Evolutionary conservation across 768 basidiomycete species (phyloP), one percentile per base, ranked within the genome.

Genomic region (Nidularia sp.): DNA sequence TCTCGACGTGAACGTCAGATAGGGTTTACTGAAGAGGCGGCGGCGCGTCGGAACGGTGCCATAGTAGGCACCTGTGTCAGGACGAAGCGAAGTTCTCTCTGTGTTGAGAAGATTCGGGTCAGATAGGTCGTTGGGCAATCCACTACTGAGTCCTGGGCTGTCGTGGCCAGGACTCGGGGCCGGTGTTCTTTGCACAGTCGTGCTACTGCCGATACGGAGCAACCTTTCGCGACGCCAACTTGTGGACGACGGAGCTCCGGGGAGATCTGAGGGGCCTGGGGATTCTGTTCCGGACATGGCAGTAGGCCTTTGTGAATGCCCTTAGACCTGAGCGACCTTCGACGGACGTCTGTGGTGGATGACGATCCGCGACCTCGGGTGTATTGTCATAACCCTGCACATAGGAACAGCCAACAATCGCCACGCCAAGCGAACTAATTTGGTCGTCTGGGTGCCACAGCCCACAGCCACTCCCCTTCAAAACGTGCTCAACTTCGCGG

Each of bases 151-250:
- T 29, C 47, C 49, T 34, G 50, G 34, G 31, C 45, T 15, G 12
- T 39, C 22, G 10, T 18, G 47, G 7, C 9, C 25, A 45, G 44
- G 44, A n/a, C 9, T 29, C 12, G 44, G n/a, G 25, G 44, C 49
- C 45, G 55, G 31, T 3, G 34, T 15, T 36, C 57, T 48, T 5
- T 54, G 53, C 7, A 67, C 55, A 7, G 63, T 62, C 3, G 59
- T 58, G 34, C 45, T 62, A 54, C 67, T 72, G 10, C 84, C 82
- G 34, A 88, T 81, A 34, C 71, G 73, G 4, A 85, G 72, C 10
- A 88, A 70, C 36, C 86, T 76, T 54, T 83, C 70, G 25, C 86
- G 75, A 49, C 85, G 76, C 81, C 79, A 83, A 25, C 76, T 72
- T 2, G 81, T 84, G 13, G 78, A 69, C 2, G 83, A 79, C 0